Conservation (phyloP, 2,329 filamentous ascomycete species). For the Laburnicola sp. region DNA sequence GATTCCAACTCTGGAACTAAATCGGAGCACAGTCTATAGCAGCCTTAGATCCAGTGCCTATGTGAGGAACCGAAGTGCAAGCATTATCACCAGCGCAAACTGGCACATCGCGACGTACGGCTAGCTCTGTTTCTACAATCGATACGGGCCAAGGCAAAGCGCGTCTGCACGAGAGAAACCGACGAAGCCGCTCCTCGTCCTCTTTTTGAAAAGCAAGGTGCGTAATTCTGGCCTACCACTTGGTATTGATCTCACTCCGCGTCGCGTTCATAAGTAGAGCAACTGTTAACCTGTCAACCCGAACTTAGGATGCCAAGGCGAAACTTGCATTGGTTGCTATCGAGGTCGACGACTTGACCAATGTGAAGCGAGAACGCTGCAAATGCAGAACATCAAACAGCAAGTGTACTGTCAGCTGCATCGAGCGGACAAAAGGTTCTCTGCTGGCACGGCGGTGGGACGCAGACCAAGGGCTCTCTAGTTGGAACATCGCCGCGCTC, state of each 20-base stretch:
- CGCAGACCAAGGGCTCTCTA: background rate
- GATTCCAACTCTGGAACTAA: background rate
- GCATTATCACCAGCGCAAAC: background rate
- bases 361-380: slow-evolving; percentile 3
- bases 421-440: slow-evolving; percentile 2
- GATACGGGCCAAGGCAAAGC: background rate
- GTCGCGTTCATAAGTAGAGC: no score
- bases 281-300: background rate
- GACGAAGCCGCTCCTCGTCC: slow-evolving; percentile 4
- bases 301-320: background rate
- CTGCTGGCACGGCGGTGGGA: slow-evolving; percentile 5
- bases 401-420: slow-evolving; percentile 3
- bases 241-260: no score
- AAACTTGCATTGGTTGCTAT: slow-evolving; percentile 5
- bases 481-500: slow-evolving; percentile 4
- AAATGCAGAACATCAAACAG: slow-evolving; percentile 1
- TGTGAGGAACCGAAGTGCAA: background rate
- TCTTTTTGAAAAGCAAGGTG: slow-evolving; percentile 7
- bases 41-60: background rate
- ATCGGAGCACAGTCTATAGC: background rate
- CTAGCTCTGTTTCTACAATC: background rate
- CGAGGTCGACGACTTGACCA: slow-evolving; percentile 5
- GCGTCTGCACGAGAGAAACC: slow-evolving; percentile 6
- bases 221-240: background rate
- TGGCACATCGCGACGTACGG: background rate